Evolutionary conservation across 2,329 filamentous ascomycete genomes (phyloP), one percentile per base, ranked within the genome.

Genomic region (Colletotrichum sp.): DNA sequence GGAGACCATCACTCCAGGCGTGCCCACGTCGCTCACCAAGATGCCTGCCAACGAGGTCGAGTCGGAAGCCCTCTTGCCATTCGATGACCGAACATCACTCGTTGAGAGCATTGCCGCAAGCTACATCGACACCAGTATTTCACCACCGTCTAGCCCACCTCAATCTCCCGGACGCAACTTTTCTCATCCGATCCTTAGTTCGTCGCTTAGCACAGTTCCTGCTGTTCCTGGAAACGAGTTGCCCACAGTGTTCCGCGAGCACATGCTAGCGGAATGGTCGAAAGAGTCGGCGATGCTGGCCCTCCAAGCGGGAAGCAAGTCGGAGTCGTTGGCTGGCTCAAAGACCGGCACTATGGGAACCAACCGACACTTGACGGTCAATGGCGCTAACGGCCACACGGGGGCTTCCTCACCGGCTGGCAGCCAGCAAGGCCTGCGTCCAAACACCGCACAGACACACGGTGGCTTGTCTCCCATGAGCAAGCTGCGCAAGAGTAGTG

Each of bases 241-340:
- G 4, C 94, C 95, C 0, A 83, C 87, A 18, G 89, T 88, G 32
- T 91, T 95, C 79, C 92, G 90, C 78, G 95, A 97, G 77, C 91
- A 95, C 79, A 95, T 98, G 90, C 86, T 95, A 73, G 88, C 91
- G 24, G 91, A 95, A 64, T 98, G 96, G 96, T 94, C 92, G 52
- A 93, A 93, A 81, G 96, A 98, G 26, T 86, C 88, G 16, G 94
- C 94, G 36, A 87, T 97, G 69, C 90, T 93, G 13, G 89, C 91
- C 49, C 89, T 95, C 65, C 92, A 94, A 75, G 92, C 94, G 71
- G 91, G 89, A 66, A 93, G 93, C 80, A 95, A 93, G 80, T 92
- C 94, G 1, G 91, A 91, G 15, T 98, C 95, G 6, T 86, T 98
- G 71, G 94, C 89, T 70, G 95, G 95, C 26, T 98, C 95, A 4